Base-by-base conservation (phyloP, 148 eudicot species). In the Cornus kousa region DNA sequence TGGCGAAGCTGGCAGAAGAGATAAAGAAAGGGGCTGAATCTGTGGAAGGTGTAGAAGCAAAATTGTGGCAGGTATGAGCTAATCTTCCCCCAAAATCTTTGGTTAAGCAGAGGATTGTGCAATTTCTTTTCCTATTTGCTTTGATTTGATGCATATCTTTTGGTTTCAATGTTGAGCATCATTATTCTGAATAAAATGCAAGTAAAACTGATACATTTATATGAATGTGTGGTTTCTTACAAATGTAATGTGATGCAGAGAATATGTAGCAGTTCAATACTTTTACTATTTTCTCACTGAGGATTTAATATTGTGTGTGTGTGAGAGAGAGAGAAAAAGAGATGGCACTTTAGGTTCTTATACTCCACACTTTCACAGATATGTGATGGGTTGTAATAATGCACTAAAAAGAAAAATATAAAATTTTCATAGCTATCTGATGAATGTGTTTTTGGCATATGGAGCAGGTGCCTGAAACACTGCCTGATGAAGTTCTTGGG, bases 31-130 rank as follows among this genome's bases (percentile, higher is more conserved):
- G 97, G 71, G 97, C 93, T 67, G 84, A 87, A 24, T 90, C 93
- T 67, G 90, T 93, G 59, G 93, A 87, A 79, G 97, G 97, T 66
- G 93, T 91, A n/a, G 97, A 93, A 67, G 95, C 92, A 35, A 91
- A 85, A 79, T 77, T 93, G 35, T 93, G 95, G 95, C 97, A 91
- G 97, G 97, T 93, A 48, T 75, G 77, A 71, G 1, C 8, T 31
- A 40, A 24, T 40, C n/a, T n/a, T n/a, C n/a, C n/a, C n/a, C n/a
- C n/a, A n/a, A n/a, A n/a, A n/a, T n/a, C 12, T 31, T 17, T 43
- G 48, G 8, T 7, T 19, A 62, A 19, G 66, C 8, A 19, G 22
- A n/a, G 23, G 17, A 60, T 60, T 60, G 7, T 4, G 17, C 4
- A 60, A 16, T 19, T 60, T 17, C 4, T 28, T 28, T 60, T 16